A percentile compares a stretch with the other conserved stretches of the same genome.
Evolutionary conservation across 2,329 filamentous ascomycete genomes (phyloP).

Genomic region (Tolypocladium nubicola): DNA sequence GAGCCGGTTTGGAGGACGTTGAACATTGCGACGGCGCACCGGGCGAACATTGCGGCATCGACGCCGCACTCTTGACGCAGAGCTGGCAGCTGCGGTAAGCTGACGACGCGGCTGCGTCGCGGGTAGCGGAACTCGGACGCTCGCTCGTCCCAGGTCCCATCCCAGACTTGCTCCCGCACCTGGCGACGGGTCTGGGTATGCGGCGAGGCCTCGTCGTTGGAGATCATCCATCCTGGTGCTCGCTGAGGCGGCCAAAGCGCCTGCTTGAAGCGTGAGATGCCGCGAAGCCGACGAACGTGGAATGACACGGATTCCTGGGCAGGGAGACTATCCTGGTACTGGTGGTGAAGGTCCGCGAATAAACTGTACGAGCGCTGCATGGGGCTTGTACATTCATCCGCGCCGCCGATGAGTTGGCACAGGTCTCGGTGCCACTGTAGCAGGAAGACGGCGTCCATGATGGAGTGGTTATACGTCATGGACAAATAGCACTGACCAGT

Average conservation of each 20-base stretch:
- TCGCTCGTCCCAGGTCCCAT: slow-evolving; percentile 14
- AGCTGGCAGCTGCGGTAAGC: slow-evolving; percentile 12
- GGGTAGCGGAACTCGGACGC: slow-evolving; percentile 17
- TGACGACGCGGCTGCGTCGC: slow-evolving; percentile 17
- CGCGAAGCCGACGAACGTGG: slow-evolving; percentile 19
- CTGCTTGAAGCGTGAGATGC: slow-evolving; percentile 19
- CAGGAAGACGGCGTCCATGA: slow-evolving; percentile 23
- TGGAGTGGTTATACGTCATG: slow-evolving; percentile 23
- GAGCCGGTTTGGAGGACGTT: slow-evolving; percentile 21
- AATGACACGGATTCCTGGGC: slow-evolving; percentile 16
- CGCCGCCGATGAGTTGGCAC: slow-evolving; percentile 15
- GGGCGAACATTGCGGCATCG: slow-evolving; percentile 17
- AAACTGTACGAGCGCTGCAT: slow-evolving; percentile 16
- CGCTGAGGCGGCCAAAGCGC: slow-evolving; percentile 22
- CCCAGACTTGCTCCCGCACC: slow-evolving; percentile 16
- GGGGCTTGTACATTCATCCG: slow-evolving; percentile 6
- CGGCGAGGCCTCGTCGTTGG: slow-evolving; percentile 13
- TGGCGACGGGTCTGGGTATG: slow-evolving; percentile 9
- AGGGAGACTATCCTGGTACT: slow-evolving; percentile 17
- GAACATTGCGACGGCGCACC: slow-evolving; percentile 21
- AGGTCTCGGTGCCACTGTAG: slow-evolving; percentile 22
- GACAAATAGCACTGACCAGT: slow-evolving; percentile 11
- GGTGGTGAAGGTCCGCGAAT: slow-evolving; percentile 20
- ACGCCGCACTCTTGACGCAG: slow-evolving; percentile 12
- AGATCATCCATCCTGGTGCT: slow-evolving; percentile 23